These are phyloP conservation scores for Neoconidiobolus thromboides DNA, from an alignment of 371 early-diverging fungal species.

Conservation along the genomic window DNA sequence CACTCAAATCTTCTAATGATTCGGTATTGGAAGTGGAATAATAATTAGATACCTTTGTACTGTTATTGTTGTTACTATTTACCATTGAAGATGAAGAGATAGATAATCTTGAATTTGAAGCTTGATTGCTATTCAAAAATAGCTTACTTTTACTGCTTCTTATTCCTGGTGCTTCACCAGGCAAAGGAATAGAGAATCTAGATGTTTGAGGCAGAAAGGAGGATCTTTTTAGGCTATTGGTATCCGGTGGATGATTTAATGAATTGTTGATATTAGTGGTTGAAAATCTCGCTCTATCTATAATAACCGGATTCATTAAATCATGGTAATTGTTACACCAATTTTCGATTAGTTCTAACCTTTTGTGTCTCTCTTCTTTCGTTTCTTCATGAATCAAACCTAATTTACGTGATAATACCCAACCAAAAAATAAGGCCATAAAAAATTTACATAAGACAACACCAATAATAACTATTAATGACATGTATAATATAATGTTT, in stretches of 20 bases:
- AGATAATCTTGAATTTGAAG: conserved; percentile 4
- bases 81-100: not conserved
- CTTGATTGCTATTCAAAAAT: conserved; percentile 9
- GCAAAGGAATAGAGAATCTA: conserved; percentile 8
- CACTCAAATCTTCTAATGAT: conserved; percentile 9
- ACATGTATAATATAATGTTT: conserved; percentile 53
- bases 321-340: conserved; percentile 21
- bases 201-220: conserved; percentile 11
- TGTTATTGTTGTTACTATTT: too few relatives aligned
- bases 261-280: conserved; percentile 1
- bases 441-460: conserved; percentile 64
- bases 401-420: conserved; percentile 51
- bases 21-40: not conserved
- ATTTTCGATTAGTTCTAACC: conserved; percentile 31
- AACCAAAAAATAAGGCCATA: conserved; percentile 63
- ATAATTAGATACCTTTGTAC: not conserved
- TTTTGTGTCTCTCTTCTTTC: conserved; percentile 28
- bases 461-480: conserved; percentile 54
- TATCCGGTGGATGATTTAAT: conserved; percentile 1
- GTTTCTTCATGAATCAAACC: conserved; percentile 53
- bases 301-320: not conserved
- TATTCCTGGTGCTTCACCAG: conserved; percentile 14
- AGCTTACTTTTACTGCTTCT: conserved; percentile 13
- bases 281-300: not conserved
- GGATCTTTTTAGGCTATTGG: conserved; percentile 1